Evolutionary conservation across 2,329 filamentous ascomycete species (phyloP).

Genomic region (Pseudogymnoascus sp.): DNA sequence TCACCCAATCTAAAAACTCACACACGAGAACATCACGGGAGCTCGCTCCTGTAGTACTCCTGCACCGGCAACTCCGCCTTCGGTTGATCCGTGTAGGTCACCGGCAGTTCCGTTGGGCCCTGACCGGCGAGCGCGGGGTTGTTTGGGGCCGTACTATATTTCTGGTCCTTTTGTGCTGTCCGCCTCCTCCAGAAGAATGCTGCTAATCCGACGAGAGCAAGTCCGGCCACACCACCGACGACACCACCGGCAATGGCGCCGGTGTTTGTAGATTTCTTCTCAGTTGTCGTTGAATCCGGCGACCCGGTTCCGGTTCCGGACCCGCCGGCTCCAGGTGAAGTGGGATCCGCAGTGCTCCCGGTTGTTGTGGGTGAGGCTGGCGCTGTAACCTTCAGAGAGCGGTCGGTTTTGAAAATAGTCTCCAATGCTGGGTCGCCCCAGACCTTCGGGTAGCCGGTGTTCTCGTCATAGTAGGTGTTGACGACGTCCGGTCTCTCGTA

Average conservation of each 20-base stretch:
- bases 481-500: constrained; percentile 18
- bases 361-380: background rate
- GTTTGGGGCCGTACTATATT: background rate
- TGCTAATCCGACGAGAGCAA: constrained; percentile 19
- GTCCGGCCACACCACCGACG: constrained; percentile 20
- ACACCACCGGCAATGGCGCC: constrained; percentile 22
- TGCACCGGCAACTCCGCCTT: background rate
- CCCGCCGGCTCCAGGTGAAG: background rate
- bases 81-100: background rate
- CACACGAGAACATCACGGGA: background rate
- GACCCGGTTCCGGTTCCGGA: background rate
- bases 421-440: constrained; percentile 5
- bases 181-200: constrained; percentile 18
- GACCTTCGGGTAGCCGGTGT: background rate
- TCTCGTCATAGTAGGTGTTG: constrained; percentile 17
- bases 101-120: background rate
- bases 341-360: background rate
- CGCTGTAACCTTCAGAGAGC: constrained; percentile 1
- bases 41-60: constrained; percentile 1
- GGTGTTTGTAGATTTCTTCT: constrained; percentile 13
- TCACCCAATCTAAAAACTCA: background rate
- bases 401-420: constrained; percentile 9
- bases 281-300: background rate
- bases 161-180: background rate
- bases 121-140: background rate